phyloP scores from a whole-genome alignment of 139 green algal genomes.

The Chlamydomonas schloesseri region DNA sequence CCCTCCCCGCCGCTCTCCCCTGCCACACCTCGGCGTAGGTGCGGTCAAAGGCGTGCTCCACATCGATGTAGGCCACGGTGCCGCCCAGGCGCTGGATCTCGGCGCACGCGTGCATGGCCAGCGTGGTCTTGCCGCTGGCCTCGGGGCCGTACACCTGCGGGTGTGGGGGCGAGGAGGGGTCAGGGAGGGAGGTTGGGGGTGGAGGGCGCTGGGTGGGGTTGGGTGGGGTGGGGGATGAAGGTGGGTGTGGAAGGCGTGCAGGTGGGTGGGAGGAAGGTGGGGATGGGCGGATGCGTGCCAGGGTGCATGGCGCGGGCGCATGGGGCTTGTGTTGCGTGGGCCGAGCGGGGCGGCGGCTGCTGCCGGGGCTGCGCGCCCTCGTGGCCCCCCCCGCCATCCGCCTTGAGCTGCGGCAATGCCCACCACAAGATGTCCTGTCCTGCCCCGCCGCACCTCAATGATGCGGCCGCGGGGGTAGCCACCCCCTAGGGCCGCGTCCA shows the following conservation, averaged over 20 bases:
- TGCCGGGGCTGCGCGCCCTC: too few relatives aligned
- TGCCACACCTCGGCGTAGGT: conserved; percentile 78
- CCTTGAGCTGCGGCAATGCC: too few relatives aligned
- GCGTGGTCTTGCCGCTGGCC: conserved; percentile 94
- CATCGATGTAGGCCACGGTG: conserved; percentile 86
- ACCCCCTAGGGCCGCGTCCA: conserved; percentile 89
- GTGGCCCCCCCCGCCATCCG: too few relatives aligned
- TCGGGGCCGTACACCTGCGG: conserved; percentile 94
- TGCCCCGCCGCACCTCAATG: conserved; percentile 86
- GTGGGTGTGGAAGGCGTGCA: not conserved
- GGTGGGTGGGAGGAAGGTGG: not conserved
- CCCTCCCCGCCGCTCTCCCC: not conserved
- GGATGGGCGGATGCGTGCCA: too few relatives aligned
- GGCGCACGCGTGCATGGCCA: conserved; percentile 95
- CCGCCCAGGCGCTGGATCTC: conserved; percentile 75
- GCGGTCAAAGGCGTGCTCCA: conserved; percentile 95
- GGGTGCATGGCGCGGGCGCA: too few relatives aligned
- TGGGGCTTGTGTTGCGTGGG: too few relatives aligned
- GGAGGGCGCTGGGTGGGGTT: too few relatives aligned
- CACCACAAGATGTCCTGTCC: too few relatives aligned
- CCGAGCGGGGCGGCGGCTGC: too few relatives aligned
- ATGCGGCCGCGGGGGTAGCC: conserved; percentile 89
- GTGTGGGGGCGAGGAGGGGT: too few relatives aligned
- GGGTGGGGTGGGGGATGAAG: not conserved
- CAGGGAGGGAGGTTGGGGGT: not conserved